Conservation (phyloP, 805 yeast species). For the Kuraishia hungarica region DNA sequence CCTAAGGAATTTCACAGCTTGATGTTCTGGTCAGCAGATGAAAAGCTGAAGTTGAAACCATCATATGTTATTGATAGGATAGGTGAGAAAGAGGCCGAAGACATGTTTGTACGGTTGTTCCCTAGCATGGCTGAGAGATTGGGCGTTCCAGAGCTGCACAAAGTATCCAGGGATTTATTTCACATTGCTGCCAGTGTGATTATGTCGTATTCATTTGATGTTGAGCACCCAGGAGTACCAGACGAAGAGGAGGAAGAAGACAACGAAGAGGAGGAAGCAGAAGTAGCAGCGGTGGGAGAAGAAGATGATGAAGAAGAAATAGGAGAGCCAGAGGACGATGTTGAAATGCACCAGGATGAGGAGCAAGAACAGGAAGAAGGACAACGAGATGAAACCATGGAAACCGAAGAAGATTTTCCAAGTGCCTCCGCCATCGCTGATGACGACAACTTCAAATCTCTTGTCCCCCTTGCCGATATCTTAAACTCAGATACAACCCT, state of each 20-base stretch:
- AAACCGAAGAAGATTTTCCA: slow-evolving; percentile 7
- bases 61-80: slow-evolving; percentile 63
- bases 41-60: slow-evolving; percentile 51
- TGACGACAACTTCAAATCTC: slow-evolving; percentile 45
- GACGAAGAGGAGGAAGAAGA: slow-evolving; percentile 23
- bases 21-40: slow-evolving; percentile 72
- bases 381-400: slow-evolving; percentile 12
- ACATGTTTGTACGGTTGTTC: slow-evolving; percentile 41
- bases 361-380: slow-evolving; percentile 17
- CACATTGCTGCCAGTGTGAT: slow-evolving; percentile 71
- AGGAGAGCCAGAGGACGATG: slow-evolving; percentile 15
- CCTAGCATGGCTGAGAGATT: slow-evolving; percentile 30
- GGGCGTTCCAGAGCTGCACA: slow-evolving; percentile 21
- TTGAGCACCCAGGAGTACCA: slow-evolving; percentile 30
- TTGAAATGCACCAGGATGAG: slow-evolving; percentile 17
- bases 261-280: slow-evolving; percentile 16
- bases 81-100: slow-evolving; percentile 61
- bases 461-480: slow-evolving; percentile 92
- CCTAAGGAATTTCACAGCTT: slow-evolving; percentile 60
- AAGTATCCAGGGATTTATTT: slow-evolving; percentile 47
- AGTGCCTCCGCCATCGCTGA: background rate
- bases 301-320: slow-evolving; percentile 22
- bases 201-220: slow-evolving; percentile 89
- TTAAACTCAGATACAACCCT: slow-evolving; percentile 76
- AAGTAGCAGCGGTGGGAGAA: slow-evolving; percentile 24